Evolutionary conservation across 2,329 filamentous ascomycete genomes (phyloP).

Genomic region (Ophiostoma novo-ulmi): DNA sequence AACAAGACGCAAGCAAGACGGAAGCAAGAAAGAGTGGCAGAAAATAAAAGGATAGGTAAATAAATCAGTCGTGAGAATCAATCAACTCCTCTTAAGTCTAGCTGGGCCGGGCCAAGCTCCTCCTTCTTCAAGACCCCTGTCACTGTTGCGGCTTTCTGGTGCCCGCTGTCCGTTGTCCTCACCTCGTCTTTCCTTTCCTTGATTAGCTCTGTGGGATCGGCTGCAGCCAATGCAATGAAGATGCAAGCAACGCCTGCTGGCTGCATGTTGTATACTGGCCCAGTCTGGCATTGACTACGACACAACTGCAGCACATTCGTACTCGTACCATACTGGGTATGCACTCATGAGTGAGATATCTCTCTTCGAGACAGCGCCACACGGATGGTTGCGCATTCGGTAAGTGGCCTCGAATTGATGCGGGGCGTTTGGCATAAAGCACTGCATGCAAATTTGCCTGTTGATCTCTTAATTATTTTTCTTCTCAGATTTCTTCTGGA

Average conservation of each 20-base stretch:
- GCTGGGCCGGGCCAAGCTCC: slow-evolving; percentile 9
- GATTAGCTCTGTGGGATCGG: not conserved
- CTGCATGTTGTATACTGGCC: not conserved
- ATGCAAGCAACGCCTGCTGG: not conserved
- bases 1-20: not conserved
- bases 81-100: not conserved
- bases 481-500: not conserved
- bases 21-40: not conserved
- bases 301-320: not conserved
- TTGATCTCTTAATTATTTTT: not conserved
- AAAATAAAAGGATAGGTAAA: not conserved
- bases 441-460: not conserved
- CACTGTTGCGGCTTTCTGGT: not conserved
- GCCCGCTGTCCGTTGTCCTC: not conserved
- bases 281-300: not conserved
- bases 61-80: not conserved
- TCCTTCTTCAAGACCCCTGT: slow-evolving; percentile 1
- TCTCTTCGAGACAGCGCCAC: not conserved
- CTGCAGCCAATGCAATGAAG: not conserved
- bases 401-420: not conserved
- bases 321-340: not conserved
- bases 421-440: not conserved
- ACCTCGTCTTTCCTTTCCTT: slow-evolving; percentile 3
- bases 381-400: not conserved
- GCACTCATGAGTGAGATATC: not conserved